phyloP scores from a whole-genome alignment of 345 rosid species.

The Sisymbrium altissimum region DNA sequence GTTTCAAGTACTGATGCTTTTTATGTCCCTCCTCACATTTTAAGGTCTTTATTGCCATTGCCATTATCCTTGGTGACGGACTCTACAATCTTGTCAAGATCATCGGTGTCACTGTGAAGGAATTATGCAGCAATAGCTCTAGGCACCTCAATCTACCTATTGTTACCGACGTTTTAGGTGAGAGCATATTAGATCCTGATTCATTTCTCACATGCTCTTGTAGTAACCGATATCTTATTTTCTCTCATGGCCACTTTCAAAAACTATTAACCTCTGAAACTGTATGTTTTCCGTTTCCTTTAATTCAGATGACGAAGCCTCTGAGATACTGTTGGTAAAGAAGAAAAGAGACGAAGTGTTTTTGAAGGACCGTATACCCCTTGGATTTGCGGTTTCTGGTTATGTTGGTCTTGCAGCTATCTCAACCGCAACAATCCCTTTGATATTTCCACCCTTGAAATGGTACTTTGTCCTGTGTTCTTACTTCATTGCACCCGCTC shows the following conservation, averaged over 20 bases:
- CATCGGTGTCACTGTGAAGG: slow-evolving; percentile 55
- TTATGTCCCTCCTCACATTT: slow-evolving; percentile 13
- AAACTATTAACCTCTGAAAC: not conserved
- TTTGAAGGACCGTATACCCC: slow-evolving; percentile 72
- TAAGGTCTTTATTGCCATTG: slow-evolving; percentile 84
- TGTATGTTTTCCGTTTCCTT: not conserved
- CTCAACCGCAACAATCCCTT: slow-evolving; percentile 70
- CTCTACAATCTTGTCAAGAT: slow-evolving; percentile 87
- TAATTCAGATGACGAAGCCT: slow-evolving; percentile 48
- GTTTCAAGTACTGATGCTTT: not conserved
- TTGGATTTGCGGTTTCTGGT: slow-evolving; percentile 77
- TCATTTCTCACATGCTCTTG: not conserved
- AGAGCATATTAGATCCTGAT: slow-evolving; percentile 17
- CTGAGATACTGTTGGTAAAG: slow-evolving; percentile 47
- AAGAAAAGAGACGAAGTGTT: slow-evolving; percentile 64
- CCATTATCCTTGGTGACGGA: slow-evolving; percentile 91
- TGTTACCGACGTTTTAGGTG: slow-evolving; percentile 54
- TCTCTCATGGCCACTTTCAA: not conserved
- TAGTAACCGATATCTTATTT: not conserved
- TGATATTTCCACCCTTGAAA: slow-evolving; percentile 72
- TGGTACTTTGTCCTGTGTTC: slow-evolving; percentile 86
- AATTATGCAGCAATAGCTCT: slow-evolving; percentile 53
- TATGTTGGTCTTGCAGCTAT: slow-evolving; percentile 88
- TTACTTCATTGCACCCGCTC: slow-evolving; percentile 83
- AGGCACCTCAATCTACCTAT: slow-evolving; percentile 48